phyloP scores from a whole-genome alignment of 164 flowering plant species.

The Vitis vinifera region DNA sequence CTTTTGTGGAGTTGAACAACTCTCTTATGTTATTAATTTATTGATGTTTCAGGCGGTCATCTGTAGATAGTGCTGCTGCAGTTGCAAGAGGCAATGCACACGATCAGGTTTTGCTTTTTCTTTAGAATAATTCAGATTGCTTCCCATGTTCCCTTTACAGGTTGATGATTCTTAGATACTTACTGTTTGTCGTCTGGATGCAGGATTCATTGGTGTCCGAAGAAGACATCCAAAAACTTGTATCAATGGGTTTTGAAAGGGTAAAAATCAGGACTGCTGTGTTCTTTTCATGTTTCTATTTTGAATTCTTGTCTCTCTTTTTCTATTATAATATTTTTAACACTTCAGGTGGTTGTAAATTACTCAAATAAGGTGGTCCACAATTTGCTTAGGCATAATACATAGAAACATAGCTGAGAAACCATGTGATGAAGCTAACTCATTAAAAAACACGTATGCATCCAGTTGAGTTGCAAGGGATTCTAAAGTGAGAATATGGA shows the following conservation, averaged over 20 bases:
- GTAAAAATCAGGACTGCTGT: slow-evolving; percentile 29
- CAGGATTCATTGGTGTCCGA: slow-evolving; percentile 54
- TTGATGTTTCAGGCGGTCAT: slow-evolving; percentile 38
- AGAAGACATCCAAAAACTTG: slow-evolving; percentile 70
- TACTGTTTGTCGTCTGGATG: slow-evolving; percentile 13
- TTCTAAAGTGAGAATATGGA: not conserved
- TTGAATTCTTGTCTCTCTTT: not conserved
- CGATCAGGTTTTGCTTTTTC: slow-evolving; percentile 43
- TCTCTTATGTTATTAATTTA: not conserved
- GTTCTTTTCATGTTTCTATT: not conserved
- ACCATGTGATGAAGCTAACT: not conserved
- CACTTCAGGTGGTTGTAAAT: not conserved
- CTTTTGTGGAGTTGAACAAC: not conserved
- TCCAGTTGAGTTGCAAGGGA: not conserved
- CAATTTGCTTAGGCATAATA: not conserved
- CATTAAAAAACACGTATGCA: not conserved
- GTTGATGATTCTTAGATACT: not conserved
- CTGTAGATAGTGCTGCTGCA: slow-evolving; percentile 29
- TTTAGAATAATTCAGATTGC: too few species aligned
- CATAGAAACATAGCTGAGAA: not conserved
- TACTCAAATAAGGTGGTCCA: not conserved
- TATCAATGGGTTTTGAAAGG: slow-evolving; percentile 95
- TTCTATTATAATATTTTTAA: not conserved
- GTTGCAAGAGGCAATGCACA: slow-evolving; percentile 20
- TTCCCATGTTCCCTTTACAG: not conserved